A percentile compares a stretch with the other conserved stretches of the same genome.
phyloP scores from a whole-genome alignment of 1,284 basidiomycete species.

The Leccinum holopus region DNA sequence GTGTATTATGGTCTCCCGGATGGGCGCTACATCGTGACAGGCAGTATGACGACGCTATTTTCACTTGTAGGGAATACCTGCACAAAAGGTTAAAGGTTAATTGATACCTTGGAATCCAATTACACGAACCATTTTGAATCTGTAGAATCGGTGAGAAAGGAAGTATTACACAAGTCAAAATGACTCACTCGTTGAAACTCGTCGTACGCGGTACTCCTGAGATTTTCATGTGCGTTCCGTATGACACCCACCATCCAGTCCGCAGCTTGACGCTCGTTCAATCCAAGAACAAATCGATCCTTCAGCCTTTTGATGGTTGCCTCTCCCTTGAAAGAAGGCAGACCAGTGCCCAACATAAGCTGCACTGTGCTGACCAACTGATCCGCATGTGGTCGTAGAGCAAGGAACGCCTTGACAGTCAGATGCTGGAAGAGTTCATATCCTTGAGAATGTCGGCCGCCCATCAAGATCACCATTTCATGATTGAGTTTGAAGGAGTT shows the following conservation, averaged over 20 bases:
- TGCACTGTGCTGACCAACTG: constrained; percentile 87
- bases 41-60: neutral
- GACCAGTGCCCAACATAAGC: constrained; percentile 92
- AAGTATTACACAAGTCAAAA: neutral
- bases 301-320: constrained; percentile 83
- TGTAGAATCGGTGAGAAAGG: constrained; percentile 28
- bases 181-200: constrained; percentile 79
- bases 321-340: constrained; percentile 97
- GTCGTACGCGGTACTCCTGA: constrained; percentile 89
- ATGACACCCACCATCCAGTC: constrained; percentile 90
- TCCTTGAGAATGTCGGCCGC: constrained; percentile 89
- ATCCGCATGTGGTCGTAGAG: constrained; percentile 87
- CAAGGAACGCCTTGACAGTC: constrained; percentile 95
- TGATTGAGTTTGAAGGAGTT: constrained; percentile 97
- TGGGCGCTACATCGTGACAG: neutral
- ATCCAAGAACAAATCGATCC: constrained; percentile 82
- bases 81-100: constrained; percentile 2
- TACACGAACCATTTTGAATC: constrained; percentile 52
- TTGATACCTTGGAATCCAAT: neutral
- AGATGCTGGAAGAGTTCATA: constrained; percentile 94
- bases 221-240: constrained; percentile 92
- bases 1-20: neutral
- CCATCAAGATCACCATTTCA: constrained; percentile 98
- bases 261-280: constrained; percentile 90
- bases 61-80: constrained; percentile 57